Conservation (phyloP, 345 rosid species). For the Dovyalis caffra region DNA sequence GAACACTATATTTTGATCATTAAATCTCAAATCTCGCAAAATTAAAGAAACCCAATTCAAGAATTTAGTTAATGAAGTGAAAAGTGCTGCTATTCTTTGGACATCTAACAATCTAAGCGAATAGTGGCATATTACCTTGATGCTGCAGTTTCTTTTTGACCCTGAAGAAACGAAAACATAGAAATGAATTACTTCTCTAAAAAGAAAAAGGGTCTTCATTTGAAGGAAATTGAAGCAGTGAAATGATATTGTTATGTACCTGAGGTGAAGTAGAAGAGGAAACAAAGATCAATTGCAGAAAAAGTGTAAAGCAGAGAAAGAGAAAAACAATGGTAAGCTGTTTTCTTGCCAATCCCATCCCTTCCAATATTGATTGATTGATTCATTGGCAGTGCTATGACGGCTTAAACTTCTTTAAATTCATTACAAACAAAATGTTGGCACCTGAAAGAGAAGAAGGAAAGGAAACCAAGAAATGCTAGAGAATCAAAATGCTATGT, state of each 20-base stretch:
- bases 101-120: background rate
- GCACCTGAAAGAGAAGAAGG: no score
- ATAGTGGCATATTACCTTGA: slow-evolving; percentile 32
- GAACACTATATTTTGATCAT: background rate
- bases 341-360: no score
- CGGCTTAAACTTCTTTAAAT: no score
- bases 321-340: slow-evolving; percentile 7
- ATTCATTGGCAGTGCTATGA: no score
- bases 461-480: no score
- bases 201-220: background rate
- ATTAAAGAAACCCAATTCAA: slow-evolving; percentile 3
- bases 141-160: slow-evolving; percentile 31
- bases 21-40: background rate
- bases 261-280: slow-evolving; percentile 36
- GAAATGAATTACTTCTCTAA: background rate
- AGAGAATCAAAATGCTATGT: no score
- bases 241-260: slow-evolving; percentile 34
- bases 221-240: background rate
- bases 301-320: slow-evolving; percentile 16
- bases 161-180: slow-evolving; percentile 33
- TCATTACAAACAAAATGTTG: no score
- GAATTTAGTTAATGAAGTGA: slow-evolving; percentile 1
- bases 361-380: no score
- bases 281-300: slow-evolving; percentile 1
- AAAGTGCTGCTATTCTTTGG: background rate